These are phyloP conservation scores for Candida corydali DNA, from an alignment of 805 yeast genomes.

Conservation along the genomic window DNA sequence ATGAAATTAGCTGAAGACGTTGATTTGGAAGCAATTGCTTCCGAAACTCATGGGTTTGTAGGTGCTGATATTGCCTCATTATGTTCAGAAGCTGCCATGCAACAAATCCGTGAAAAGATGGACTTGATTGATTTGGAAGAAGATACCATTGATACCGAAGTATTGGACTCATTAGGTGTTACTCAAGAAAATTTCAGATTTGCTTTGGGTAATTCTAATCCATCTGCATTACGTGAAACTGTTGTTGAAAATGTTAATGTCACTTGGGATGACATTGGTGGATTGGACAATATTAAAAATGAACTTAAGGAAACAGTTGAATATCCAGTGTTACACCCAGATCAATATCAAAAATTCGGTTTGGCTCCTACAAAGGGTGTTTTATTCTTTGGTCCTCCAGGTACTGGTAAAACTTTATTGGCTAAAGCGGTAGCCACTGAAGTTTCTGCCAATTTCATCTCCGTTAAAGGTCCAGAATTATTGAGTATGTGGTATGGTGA, in stretches of 20 bases:
- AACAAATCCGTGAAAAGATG: constrained; percentile 99
- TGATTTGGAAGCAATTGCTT: constrained; percentile 90
- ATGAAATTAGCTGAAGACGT: constrained; percentile 96
- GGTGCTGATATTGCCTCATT: constrained; percentile 98
- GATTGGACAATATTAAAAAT: constrained; percentile 90
- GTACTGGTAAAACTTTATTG: constrained; percentile 98
- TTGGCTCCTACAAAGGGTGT: constrained; percentile 98
- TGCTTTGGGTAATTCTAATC: constrained; percentile 96
- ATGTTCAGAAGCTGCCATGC: constrained; percentile 99
- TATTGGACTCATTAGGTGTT: constrained; percentile 92
- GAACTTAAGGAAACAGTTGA: constrained; percentile 99
- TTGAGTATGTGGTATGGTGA: constrained; percentile 99
- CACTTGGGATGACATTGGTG: constrained; percentile 99
- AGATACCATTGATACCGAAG: constrained; percentile 96
- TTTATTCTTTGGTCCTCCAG: constrained; percentile 98
- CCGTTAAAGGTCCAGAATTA: constrained; percentile 95
- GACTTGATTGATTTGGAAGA: constrained; percentile 94
- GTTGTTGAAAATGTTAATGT: constrained; percentile 98
- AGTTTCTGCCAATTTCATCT: constrained; percentile 95
- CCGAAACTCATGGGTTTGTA: constrained; percentile 98
- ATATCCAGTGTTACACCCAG: constrained; percentile 98
- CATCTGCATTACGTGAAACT: constrained; percentile 98
- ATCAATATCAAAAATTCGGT: constrained; percentile 97
- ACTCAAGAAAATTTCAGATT: constrained; percentile 99
- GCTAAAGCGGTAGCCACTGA: constrained; percentile 99